phyloP scores from a whole-genome alignment of 75 land plant species.

The Cryptomeria japonica region DNA sequence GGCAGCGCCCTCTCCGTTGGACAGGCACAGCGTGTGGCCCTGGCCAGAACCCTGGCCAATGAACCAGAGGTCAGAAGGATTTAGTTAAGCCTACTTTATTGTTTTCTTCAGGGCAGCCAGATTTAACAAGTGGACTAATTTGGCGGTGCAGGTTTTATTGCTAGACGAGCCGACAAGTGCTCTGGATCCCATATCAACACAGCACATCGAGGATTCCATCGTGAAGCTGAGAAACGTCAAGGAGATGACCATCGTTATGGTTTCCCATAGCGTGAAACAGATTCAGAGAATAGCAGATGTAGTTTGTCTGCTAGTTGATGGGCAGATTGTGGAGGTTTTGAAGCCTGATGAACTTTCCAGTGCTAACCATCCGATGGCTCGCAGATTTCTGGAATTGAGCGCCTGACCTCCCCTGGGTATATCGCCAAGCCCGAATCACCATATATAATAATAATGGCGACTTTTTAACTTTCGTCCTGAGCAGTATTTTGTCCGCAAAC shows the following conservation, averaged over 20 bases:
- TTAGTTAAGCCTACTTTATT: neutral
- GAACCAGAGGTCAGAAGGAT: slow-evolving; percentile 70
- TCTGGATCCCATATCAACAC: slow-evolving; percentile 90
- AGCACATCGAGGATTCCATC: slow-evolving; percentile 82
- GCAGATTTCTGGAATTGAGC: slow-evolving; percentile 72
- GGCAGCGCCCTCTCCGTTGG: slow-evolving; percentile 76
- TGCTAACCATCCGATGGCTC: slow-evolving; percentile 85
- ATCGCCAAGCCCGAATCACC: too few species aligned
- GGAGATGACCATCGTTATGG: slow-evolving; percentile 74
- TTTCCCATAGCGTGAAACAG: slow-evolving; percentile 93
- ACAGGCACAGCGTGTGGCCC: slow-evolving; percentile 94
- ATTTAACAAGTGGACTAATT: neutral
- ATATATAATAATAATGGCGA: too few species aligned
- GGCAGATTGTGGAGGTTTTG: slow-evolving; percentile 79
- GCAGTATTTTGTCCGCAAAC: too few species aligned
- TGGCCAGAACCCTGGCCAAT: slow-evolving; percentile 90
- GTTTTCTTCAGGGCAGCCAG: neutral
- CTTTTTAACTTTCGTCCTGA: too few species aligned
- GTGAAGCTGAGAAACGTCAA: slow-evolving; percentile 53
- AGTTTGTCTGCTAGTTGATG: slow-evolving; percentile 74
- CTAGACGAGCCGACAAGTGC: slow-evolving; percentile 96
- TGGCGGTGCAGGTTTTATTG: slow-evolving; percentile 54
- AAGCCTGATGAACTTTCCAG: slow-evolving; percentile 53
- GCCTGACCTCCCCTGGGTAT: slow-evolving; percentile 8
- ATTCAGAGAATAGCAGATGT: slow-evolving; percentile 78